phyloP scores from a whole-genome alignment of 106 monocot genomes.

The Phalaenopsis equestris region DNA sequence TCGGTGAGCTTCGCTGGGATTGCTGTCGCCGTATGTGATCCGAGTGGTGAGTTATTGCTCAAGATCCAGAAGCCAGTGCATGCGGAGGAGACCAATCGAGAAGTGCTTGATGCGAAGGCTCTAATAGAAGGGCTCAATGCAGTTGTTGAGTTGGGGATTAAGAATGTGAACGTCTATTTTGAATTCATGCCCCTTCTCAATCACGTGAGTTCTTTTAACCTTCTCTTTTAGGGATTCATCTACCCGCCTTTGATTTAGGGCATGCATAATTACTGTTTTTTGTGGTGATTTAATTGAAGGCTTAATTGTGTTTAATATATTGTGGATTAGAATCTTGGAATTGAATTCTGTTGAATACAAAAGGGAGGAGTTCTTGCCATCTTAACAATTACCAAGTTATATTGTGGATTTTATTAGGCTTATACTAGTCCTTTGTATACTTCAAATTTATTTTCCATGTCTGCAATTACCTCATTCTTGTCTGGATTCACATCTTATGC shows the following conservation, averaged over 20 bases:
- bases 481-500: too few species aligned
- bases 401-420: too few species aligned
- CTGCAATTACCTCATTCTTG: too few species aligned
- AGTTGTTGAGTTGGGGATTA: constrained; percentile 36
- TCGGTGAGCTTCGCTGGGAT: constrained; percentile 25
- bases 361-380: neutral
- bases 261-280: neutral
- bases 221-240: neutral
- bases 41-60: constrained; percentile 34
- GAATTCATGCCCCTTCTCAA: constrained; percentile 44
- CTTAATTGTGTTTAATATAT: too few species aligned
- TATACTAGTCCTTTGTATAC: too few species aligned
- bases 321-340: too few species aligned
- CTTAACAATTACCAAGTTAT: neutral
- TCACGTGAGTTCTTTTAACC: constrained; percentile 43
- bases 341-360: neutral
- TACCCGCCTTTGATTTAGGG: neutral
- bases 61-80: constrained; percentile 59
- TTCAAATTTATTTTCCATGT: too few species aligned
- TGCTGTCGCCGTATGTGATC: constrained; percentile 58
- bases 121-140: constrained; percentile 67
- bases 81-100: constrained; percentile 6
- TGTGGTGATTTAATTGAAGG: too few species aligned
- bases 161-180: constrained; percentile 37
- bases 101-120: constrained; percentile 50